Evolutionary conservation across 371 early-diverging fungal species (phyloP).

Genomic region (Mucor saturninus): DNA sequence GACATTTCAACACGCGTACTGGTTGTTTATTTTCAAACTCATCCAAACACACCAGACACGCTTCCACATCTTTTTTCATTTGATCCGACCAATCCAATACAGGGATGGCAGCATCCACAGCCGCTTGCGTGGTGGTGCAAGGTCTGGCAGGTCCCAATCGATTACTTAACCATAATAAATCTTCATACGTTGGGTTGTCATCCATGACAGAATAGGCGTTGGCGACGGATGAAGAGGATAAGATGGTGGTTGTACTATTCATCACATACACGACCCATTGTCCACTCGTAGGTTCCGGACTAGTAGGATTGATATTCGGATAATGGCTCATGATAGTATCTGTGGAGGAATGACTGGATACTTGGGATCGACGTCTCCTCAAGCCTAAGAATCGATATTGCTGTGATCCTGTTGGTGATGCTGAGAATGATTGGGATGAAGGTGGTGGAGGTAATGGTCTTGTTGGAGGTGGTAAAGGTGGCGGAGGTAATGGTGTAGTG

Average conservation of each 20-base stretch:
- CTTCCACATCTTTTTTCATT: constrained; percentile 32
- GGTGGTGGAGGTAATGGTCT: not conserved
- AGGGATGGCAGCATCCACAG: constrained; percentile 49
- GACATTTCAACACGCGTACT: constrained; percentile 73
- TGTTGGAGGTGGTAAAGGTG: not conserved
- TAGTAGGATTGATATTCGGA: constrained; percentile 15
- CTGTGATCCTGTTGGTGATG: too few relatives aligned
- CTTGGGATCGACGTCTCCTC: constrained; percentile 25
- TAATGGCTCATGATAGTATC: constrained; percentile 33
- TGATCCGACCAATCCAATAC: constrained; percentile 43
- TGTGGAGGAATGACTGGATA: constrained; percentile 30
- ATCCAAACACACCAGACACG: constrained; percentile 71
- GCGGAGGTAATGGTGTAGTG: not conserved
- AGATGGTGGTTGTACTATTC: constrained; percentile 21
- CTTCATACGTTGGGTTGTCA: constrained; percentile 61
- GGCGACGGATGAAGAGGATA: constrained; percentile 12
- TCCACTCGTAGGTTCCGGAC: constrained; percentile 5
- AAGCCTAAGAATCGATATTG: constrained; percentile 14
- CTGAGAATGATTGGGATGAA: not conserved
- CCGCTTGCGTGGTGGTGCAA: constrained; percentile 54
- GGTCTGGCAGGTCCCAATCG: constrained; percentile 68
- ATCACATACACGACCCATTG: constrained; percentile 52
- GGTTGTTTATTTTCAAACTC: constrained; percentile 68
- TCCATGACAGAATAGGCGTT: not conserved
- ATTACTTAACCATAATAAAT: constrained; percentile 57